Base-by-base conservation (phyloP, 257 asterid species). In the Solanum tarijense region DNA sequence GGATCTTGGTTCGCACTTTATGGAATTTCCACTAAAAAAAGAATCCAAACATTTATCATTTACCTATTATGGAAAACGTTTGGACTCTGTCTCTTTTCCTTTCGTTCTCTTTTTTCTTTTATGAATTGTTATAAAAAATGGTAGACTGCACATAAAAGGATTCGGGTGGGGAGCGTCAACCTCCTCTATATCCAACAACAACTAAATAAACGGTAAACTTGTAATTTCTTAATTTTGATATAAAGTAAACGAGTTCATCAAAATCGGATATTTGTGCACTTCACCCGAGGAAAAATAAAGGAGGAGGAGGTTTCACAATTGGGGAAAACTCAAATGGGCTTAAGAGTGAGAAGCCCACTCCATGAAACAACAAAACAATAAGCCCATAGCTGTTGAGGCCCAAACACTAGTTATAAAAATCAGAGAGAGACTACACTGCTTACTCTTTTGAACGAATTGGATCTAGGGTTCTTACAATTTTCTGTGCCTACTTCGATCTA, bases 381-480 rank as follows among this genome's bases (percentile, higher is more conserved):
- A 79, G 35, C 41, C 85, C 68, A 81, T 46, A 46, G 13, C 12
- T 20, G 20, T 2, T 82, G 31, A 48, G 71, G 86, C 86, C 86
- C 86, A 82, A 7, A 82, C 14, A 20, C 12, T 11, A 5, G 25
- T 10, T 20, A 48, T 48, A 48, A 20, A 82, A 31, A 2, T 1
- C 4, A 18, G 31, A 52, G 43, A 48, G 20, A 48, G 43, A 48
- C 7, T 6, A 0, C 4, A 1, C 0, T 1, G 4, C 0, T 2
- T 1, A 0, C 8, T 20, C 21, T 48, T 55, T 82, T 27, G 84
- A 83, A 10, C 76, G 32, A 87, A 41, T 58, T 29, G 81, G 62
- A 68, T 43, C 87, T 89, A 89, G 91, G 91, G 91, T 89, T 89
- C 85, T 81, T 46, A 20, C 85, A 13, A 12, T 36, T 36, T 36